Conservation (phyloP, 2,329 filamentous ascomycete genomes). For the Berkeleyomyces rouxiae region DNA sequence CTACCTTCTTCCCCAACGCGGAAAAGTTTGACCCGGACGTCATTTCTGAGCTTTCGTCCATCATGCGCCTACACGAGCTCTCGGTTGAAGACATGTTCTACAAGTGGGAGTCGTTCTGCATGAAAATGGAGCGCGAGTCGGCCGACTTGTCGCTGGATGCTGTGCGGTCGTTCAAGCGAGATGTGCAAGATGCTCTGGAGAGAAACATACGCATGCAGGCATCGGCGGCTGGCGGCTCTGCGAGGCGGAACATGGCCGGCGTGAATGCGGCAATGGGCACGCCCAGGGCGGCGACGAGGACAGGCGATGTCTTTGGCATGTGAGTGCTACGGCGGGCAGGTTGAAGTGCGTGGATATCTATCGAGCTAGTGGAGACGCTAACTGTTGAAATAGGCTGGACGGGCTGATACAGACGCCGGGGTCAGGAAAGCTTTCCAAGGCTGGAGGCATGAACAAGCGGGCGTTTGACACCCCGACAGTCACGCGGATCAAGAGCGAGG, state of each 20-base stretch:
- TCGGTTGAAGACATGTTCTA: slow-evolving; percentile 78
- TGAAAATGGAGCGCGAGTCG: slow-evolving; percentile 79
- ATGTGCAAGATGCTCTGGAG: slow-evolving; percentile 70
- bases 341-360: background rate
- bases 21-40: slow-evolving; percentile 59
- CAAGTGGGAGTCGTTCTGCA: slow-evolving; percentile 97
- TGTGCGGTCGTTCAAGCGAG: slow-evolving; percentile 66
- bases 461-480: slow-evolving; percentile 30
- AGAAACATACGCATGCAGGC: slow-evolving; percentile 43
- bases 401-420: slow-evolving; percentile 44
- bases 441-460: slow-evolving; percentile 21
- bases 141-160: slow-evolving; percentile 49
- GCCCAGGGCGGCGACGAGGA: slow-evolving; percentile 40
- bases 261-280: slow-evolving; percentile 38
- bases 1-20: slow-evolving; percentile 36
- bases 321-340: slow-evolving; percentile 19
- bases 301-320: slow-evolving; percentile 69
- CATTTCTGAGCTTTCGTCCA: slow-evolving; percentile 64
- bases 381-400: slow-evolving; percentile 30
- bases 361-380: background rate
- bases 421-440: slow-evolving; percentile 18
- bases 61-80: slow-evolving; percentile 68
- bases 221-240: background rate
- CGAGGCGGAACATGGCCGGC: slow-evolving; percentile 43
- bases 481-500: slow-evolving; percentile 28